Percentiles rank a stretch among this genome's conserved stretches.
Evolutionary conservation across 495 filamentous ascomycete genomes (phyloP).

Genomic region (Penicillium desertorum): DNA sequence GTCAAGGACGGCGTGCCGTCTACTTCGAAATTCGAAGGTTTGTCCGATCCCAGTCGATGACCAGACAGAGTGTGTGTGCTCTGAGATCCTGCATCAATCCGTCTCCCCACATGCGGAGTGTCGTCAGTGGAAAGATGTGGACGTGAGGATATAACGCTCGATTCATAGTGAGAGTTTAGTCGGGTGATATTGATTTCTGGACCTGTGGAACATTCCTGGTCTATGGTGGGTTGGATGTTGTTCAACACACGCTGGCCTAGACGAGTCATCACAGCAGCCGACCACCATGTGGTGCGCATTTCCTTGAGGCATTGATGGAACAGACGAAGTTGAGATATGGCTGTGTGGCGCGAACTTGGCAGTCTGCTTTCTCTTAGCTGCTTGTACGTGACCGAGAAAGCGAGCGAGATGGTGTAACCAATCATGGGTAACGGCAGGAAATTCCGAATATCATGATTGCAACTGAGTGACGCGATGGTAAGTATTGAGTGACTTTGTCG

Average conservation of each 20-base stretch:
- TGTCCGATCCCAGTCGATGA: background rate
- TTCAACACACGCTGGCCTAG: slow-evolving; percentile 24
- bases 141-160: background rate
- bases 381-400: slow-evolving; percentile 28
- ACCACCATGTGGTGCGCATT: slow-evolving; percentile 27
- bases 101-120: background rate
- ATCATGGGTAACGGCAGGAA: slow-evolving; percentile 22
- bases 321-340: slow-evolving; percentile 17
- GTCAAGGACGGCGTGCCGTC: background rate
- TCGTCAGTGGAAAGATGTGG: background rate
- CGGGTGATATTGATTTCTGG: slow-evolving; percentile 10
- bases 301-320: slow-evolving; percentile 22
- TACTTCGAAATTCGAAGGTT: slow-evolving; percentile 13
- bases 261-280: slow-evolving; percentile 27
- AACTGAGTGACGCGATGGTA: slow-evolving; percentile 18
- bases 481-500: slow-evolving; percentile 24
- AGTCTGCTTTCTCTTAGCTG: slow-evolving; percentile 21
- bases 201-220: slow-evolving; percentile 2
- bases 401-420: slow-evolving; percentile 26
- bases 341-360: slow-evolving; percentile 11
- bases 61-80: background rate
- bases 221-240: slow-evolving; percentile 11
- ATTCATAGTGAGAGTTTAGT: background rate
- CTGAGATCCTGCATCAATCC: background rate
- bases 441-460: slow-evolving; percentile 13